These are phyloP conservation scores for Pleurotus pulmonarius DNA, from an alignment of 768 basidiomycete genomes.

Conservation along the genomic window DNA sequence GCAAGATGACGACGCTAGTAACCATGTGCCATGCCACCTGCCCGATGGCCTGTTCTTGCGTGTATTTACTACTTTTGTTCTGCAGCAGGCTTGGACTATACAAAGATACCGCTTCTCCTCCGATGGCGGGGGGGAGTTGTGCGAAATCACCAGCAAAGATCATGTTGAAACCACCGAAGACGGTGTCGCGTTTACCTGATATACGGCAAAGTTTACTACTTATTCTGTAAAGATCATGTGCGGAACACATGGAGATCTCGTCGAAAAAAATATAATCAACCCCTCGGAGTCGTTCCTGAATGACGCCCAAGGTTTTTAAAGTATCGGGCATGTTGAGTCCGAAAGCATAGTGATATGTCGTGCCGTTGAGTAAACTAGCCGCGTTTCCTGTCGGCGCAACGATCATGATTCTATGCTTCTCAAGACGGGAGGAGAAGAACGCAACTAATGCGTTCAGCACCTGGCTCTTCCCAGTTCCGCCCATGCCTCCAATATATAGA, in stretches of 20 bases:
- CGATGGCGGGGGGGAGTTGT: slow-evolving; percentile 19
- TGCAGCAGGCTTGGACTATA: slow-evolving; percentile 10
- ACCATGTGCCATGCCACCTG: slow-evolving; percentile 27
- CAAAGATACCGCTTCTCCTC: slow-evolving; percentile 13
- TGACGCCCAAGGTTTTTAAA: not conserved
- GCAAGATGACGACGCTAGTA: slow-evolving; percentile 26
- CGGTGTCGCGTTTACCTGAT: slow-evolving; percentile 5
- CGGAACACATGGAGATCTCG: slow-evolving; percentile 39
- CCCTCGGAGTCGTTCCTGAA: slow-evolving; percentile 11
- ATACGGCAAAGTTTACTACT: slow-evolving; percentile 18
- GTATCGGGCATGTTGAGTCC: not conserved
- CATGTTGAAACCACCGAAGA: slow-evolving; percentile 33
- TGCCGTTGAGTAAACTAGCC: slow-evolving; percentile 20
- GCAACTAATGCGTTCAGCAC: slow-evolving; percentile 22
- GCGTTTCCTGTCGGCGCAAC: slow-evolving; percentile 24
- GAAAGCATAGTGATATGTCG: too few species aligned
- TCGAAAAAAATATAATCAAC: slow-evolving; percentile 35
- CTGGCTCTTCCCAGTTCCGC: slow-evolving; percentile 28
- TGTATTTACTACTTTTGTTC: not conserved
- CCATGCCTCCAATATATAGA: slow-evolving; percentile 30
- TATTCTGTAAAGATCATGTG: slow-evolving; percentile 25
- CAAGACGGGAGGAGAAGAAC: slow-evolving; percentile 19
- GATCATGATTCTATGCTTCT: slow-evolving; percentile 22
- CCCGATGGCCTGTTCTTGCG: slow-evolving; percentile 19
- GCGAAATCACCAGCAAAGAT: slow-evolving; percentile 38